Conservation (phyloP, 108 stramenopile genomes). For the Cyclotella sp. region DNA sequence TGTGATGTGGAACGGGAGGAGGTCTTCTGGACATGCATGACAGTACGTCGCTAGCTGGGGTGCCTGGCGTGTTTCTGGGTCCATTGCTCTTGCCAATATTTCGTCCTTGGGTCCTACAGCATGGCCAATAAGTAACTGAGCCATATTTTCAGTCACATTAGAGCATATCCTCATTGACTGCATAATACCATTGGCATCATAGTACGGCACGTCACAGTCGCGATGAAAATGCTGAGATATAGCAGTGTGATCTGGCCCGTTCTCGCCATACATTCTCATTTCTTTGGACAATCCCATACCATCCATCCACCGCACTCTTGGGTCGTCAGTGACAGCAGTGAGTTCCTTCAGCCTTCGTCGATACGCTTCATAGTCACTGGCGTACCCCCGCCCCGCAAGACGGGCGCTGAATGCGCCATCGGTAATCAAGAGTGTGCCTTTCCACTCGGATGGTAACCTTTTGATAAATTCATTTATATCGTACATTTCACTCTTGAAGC, state of each 20-base stretch:
- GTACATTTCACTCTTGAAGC: constrained; percentile 13
- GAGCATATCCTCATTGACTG: constrained; percentile 26
- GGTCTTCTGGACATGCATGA: constrained; percentile 30
- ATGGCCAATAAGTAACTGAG: constrained; percentile 41
- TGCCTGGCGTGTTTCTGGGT: not conserved
- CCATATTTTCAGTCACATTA: constrained; percentile 42
- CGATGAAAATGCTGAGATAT: constrained; percentile 41
- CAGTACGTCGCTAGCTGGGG: constrained; percentile 14
- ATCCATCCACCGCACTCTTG: constrained; percentile 44
- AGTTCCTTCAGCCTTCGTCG: constrained; percentile 4
- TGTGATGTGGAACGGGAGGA: constrained; percentile 38
- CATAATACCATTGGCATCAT: constrained; percentile 1
- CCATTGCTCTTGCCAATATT: constrained; percentile 1
- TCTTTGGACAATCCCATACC: constrained; percentile 39
- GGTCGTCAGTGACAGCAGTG: constrained; percentile 18
- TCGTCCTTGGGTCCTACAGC: constrained; percentile 31
- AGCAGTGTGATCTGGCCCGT: constrained; percentile 21
- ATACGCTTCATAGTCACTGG: constrained; percentile 18
- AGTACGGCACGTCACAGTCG: constrained; percentile 13
- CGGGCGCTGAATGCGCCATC: constrained; percentile 30
- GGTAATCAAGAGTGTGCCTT: constrained; percentile 32
- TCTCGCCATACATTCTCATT: constrained; percentile 43
- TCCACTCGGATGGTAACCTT: constrained; percentile 21
- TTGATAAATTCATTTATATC: constrained; percentile 19
- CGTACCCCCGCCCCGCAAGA: constrained; percentile 8